phyloP scores from a whole-genome alignment of 1,284 basidiomycete genomes.

The Ganoderma boninense region DNA sequence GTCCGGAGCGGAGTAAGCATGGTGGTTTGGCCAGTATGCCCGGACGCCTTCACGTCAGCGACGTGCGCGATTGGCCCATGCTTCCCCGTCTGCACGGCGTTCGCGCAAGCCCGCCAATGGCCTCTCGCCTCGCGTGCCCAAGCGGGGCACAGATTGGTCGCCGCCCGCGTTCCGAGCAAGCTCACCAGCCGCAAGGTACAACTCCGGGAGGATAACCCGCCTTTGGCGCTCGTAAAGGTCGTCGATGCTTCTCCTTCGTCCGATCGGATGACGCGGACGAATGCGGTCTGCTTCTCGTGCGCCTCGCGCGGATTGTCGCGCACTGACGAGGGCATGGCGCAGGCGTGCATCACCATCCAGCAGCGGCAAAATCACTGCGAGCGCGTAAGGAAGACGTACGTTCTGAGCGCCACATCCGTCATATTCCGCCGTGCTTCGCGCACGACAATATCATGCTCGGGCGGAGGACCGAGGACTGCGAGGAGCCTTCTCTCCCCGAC shows the following conservation, averaged over 20 bases:
- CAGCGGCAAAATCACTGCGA: not conserved
- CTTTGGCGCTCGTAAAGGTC: not conserved
- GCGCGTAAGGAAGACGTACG: slow-evolving; percentile 20
- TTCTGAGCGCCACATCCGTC: not conserved
- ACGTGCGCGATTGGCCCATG: not conserved
- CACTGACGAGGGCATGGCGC: not conserved
- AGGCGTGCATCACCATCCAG: not conserved
- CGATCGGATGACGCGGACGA: slow-evolving; percentile 18
- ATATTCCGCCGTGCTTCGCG: not conserved
- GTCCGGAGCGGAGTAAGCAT: not conserved
- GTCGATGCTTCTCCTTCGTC: slow-evolving; percentile 11
- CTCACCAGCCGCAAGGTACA: slow-evolving; percentile 1
- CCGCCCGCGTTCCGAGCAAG: slow-evolving; percentile 3
- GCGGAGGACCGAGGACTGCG: not conserved
- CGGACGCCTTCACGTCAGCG: slow-evolving; percentile 7
- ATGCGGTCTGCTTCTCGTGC: slow-evolving; percentile 2
- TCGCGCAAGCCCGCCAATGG: not conserved
- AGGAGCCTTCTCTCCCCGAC: not conserved
- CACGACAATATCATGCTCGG: not conserved
- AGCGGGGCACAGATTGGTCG: slow-evolving; percentile 5
- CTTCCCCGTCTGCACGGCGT: not conserved
- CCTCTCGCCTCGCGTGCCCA: not conserved
- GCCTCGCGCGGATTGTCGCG: slow-evolving; percentile 9
- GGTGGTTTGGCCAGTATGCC: not conserved
- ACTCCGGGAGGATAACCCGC: not conserved